Percentiles rank a stretch among this genome's conserved stretches.
Conservation (phyloP, 2,329 filamentous ascomycete genomes). For the Epichloe hybrida region DNA sequence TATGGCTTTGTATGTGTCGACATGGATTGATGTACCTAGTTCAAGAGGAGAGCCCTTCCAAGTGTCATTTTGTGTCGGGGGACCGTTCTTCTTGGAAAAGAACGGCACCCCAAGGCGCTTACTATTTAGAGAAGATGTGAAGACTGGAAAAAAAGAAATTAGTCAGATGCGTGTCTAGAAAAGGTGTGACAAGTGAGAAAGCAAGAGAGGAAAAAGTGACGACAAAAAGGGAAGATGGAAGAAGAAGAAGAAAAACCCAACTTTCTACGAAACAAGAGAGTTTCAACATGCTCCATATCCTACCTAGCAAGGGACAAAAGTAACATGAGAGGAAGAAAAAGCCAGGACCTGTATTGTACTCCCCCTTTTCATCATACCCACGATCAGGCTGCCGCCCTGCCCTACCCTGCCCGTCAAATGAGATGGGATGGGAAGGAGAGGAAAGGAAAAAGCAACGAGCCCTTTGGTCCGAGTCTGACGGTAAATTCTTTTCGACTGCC, state of each 20-base stretch:
- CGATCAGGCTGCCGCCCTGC: too few species aligned
- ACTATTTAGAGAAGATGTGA: background rate
- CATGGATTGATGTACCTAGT: constrained; percentile 3
- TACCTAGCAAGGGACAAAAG: background rate
- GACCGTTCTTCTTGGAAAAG: background rate
- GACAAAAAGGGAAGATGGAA: background rate
- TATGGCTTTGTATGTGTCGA: constrained; percentile 5
- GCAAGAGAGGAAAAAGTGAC: background rate
- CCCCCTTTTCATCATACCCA: background rate
- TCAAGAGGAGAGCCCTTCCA: background rate
- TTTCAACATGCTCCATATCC: background rate
- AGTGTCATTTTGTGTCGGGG: background rate
- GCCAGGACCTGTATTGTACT: too few species aligned
- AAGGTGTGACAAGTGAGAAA: background rate
- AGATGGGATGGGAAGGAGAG: too few species aligned
- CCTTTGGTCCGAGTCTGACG: too few species aligned
- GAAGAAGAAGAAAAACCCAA: background rate
- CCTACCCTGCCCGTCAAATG: too few species aligned
- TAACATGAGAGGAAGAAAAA: background rate
- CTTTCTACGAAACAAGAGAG: background rate
- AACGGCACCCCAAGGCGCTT: background rate
- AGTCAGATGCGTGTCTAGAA: background rate
- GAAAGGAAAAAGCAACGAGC: too few species aligned
- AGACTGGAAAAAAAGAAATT: background rate
- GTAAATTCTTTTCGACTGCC: too few species aligned